Evolutionary conservation across 2,329 filamentous ascomycete genomes (phyloP), one percentile per base, ranked within the genome.

Genomic region (Harringtonia aguacate): DNA sequence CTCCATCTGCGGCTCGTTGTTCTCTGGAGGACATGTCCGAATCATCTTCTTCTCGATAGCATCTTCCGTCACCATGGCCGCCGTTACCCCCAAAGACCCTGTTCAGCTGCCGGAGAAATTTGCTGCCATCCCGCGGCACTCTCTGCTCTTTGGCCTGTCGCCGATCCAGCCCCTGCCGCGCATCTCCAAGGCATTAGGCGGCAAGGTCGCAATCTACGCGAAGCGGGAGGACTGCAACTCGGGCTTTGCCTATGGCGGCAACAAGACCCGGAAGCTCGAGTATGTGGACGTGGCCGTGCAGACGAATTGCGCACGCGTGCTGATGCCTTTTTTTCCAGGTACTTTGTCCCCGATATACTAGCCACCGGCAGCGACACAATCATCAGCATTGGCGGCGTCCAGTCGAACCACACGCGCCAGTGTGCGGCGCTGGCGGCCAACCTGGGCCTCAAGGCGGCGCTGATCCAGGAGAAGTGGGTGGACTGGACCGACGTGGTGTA

Each of bases 181-280:
- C 49, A 82, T 84, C 55, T 78, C 77, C 28, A 58, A 68, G 43
- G 75, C 74, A 21, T 69, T 84, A 6, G 72, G 74, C 39, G 70
- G 71, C 27, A 71, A 70, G 52, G 75, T 82, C 34, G 66, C 70
- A 18, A 72, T 86, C 50, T 86, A 77, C 56, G 81, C 81, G 43
- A 86, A 86, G 61, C 73, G 81, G 41, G 81, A 86, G 51, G 82
- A 86, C 61, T 77, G 78, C 55, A 83, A 81, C 61, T 81, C 77
- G 2, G 75, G 73, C 1, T 69, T 83, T 17, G 79, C 79, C 4
- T 82, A 71, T 53, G 80, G 80, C 31, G 80, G 79, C 43, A 84
- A 84, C 65, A 84, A 84, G 61, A 77, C 73, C 27, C 69, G 80
- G 46, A 84, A 84, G 59, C 68, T 84, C 3, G 80, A 85, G 67